Evolutionary conservation across 2,329 filamentous ascomycete genomes (phyloP), one percentile per base, ranked within the genome.

Genomic region (Dactylellina drechsleri): DNA sequence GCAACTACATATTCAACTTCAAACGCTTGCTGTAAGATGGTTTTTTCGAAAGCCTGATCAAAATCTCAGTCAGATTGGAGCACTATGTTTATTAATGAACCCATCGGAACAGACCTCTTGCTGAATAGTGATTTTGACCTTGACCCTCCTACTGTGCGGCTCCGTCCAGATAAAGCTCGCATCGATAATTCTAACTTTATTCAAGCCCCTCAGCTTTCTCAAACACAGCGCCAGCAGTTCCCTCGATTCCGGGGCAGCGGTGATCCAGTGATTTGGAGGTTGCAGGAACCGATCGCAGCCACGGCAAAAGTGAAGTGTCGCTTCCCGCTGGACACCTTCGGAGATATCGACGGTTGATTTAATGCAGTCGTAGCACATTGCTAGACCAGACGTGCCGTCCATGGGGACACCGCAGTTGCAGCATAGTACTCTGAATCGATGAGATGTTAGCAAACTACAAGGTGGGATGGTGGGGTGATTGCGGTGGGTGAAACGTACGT

Each of bases 131-230:
- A 99, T 90, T 85, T 97, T 97, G 82, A 98, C 90, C 83, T 93
- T 96, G 77, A 98, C 87, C 81, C 95, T 87, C 80, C 92, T 87
- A 79, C 93, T 97, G 84, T 99, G 95, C 10, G 95, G 94, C 83
- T 99, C 95, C 0, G 95, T 99, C 95, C 95, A 99, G 81, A 98
- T 91, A 81, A 98, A 99, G 80, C 89, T 91, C 54, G 95, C 95
- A 81, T 99, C 95, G 80, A 97, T 93, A 80, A 99, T 95, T 76
- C 95, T 88, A 78, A 96, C 92, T 84, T 95, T 96, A 82, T 90
- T 89, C 77, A 99, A 84, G 31, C 93, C 93, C 77, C 91, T 86
- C 77, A 99, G 84, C 82, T 95, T 96, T 81, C 92, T 90, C 78
- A 99, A 85, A 83, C 95, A 99, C 54, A 99, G 84, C 4, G 95